phyloP scores from a whole-genome alignment of 2,329 filamentous ascomycete species.

The Calonectria montana region DNA sequence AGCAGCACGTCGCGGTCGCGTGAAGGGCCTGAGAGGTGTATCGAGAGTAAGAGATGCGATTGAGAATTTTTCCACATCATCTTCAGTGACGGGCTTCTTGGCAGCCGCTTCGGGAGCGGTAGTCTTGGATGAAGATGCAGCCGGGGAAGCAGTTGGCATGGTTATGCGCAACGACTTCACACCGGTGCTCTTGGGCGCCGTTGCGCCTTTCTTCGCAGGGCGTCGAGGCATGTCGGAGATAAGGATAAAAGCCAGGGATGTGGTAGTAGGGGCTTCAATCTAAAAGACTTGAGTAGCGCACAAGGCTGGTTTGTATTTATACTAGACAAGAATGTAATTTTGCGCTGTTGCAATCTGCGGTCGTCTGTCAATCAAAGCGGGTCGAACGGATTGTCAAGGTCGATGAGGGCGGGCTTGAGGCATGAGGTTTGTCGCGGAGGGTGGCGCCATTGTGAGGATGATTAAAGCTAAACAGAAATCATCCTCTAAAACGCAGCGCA shows the following conservation, averaged over 20 bases:
- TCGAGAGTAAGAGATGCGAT: conserved; percentile 59
- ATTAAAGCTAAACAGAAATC: conserved; percentile 53
- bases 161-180: conserved; percentile 36
- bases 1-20: conserved; percentile 46
- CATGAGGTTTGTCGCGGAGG: conserved; percentile 58
- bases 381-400: conserved; percentile 1
- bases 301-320: neutral
- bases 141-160: conserved; percentile 18
- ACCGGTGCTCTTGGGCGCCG: conserved; percentile 19
- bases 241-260: neutral
- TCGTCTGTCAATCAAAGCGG: neutral
- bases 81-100: conserved; percentile 50
- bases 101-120: conserved; percentile 45
- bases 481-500: conserved; percentile 66
- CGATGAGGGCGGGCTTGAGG: conserved; percentile 33
- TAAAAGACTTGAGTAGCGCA: neutral
- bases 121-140: conserved; percentile 42
- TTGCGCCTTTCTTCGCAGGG: conserved; percentile 35
- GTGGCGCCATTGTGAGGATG: conserved; percentile 67
- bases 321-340: neutral
- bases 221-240: conserved; percentile 37
- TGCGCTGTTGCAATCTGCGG: neutral
- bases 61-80: conserved; percentile 53
- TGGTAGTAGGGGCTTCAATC: neutral
- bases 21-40: conserved; percentile 47